Evolutionary conservation across 305 asterid genomes (phyloP).

Genomic region (Ilex paraguariensis): DNA sequence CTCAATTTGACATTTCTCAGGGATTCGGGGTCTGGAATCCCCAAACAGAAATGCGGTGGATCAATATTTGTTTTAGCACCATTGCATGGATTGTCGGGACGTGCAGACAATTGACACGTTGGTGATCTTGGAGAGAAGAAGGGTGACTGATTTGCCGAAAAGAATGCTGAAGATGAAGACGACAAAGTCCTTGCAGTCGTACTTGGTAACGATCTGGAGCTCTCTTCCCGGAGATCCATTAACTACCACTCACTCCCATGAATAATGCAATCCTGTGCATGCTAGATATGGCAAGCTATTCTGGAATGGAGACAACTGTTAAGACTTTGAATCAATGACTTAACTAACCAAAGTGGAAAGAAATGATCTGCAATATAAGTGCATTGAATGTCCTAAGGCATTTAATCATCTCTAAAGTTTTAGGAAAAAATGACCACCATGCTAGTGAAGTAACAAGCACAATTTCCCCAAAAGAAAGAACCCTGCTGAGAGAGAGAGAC

Average conservation of each 20-base stretch:
- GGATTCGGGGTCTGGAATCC: slow-evolving; percentile 31
- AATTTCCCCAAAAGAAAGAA: too few relatives aligned
- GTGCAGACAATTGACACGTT: slow-evolving; percentile 35
- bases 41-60: slow-evolving; percentile 24
- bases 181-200: slow-evolving; percentile 74
- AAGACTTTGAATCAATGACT: too few relatives aligned
- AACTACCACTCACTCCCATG: slow-evolving; percentile 28
- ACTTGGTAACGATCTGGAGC: slow-evolving; percentile 46
- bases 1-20: slow-evolving; percentile 25
- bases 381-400: too few relatives aligned
- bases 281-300: slow-evolving; percentile 14
- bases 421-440: too few relatives aligned
- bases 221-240: slow-evolving; percentile 72
- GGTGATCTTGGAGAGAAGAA: slow-evolving; percentile 87
- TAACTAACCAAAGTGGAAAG: too few relatives aligned
- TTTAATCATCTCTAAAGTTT: too few relatives aligned
- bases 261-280: slow-evolving; percentile 28
- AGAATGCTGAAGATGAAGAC: slow-evolving; percentile 88
- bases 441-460: too few relatives aligned
- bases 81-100: slow-evolving; percentile 35
- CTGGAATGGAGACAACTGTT: too few relatives aligned
- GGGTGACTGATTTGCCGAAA: slow-evolving; percentile 93
- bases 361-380: too few relatives aligned
- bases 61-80: slow-evolving; percentile 29
- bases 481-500: too few relatives aligned